Evolutionary conservation across 2,329 filamentous ascomycete species (phyloP), one percentile per base, ranked within the genome.

Genomic region (Tolypocladium nubicola): DNA sequence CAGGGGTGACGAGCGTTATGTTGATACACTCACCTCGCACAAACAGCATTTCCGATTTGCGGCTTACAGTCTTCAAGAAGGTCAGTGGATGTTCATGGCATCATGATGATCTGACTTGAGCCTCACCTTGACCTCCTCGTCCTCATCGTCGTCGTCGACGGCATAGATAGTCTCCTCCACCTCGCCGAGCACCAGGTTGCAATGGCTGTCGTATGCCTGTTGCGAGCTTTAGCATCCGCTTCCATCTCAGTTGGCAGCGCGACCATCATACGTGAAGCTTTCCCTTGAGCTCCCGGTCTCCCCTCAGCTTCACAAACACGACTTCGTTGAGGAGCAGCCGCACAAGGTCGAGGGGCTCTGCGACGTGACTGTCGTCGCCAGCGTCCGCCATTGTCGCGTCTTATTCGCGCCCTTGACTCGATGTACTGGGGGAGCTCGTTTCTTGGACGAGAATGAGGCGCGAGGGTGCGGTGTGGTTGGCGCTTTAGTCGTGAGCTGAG

Each of bases 31-130:
- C 76, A 93, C 92, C 93, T 89, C 94, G 81, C 58, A 99, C 93
- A 71, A 99, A 99, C 23, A 99, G 77, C 94, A 99, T 99, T 71
- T 97, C 94, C 49, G 91, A 95, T 73, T 97, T 95, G 75, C 96
- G 96, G 76, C 93, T 96, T 61, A 94, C 85, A 16, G 92, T 96
- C 89, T 96, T 61, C 6, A 54, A 21, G 35, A 26, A 4, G 1
- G 57, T 68, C 33, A 66, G 61, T n/a, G 38, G n/a, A 39, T 6
- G 26, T 19, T 16, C 38, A 3, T 8, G 23, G 13, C 26, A 13
- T 11, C 6, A 19, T 8, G 1, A 14, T 19, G 10, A 8, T 30
- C 4, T 21, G 47, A 5, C 2, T 21, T 13, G 47, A 52, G 30
- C 30, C 61, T 58, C 58, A 92, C 89, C 79, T 85, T 89, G 66